Conservation (phyloP, 2,329 filamentous ascomycete genomes). For the Cladobotryum mycophilum region DNA sequence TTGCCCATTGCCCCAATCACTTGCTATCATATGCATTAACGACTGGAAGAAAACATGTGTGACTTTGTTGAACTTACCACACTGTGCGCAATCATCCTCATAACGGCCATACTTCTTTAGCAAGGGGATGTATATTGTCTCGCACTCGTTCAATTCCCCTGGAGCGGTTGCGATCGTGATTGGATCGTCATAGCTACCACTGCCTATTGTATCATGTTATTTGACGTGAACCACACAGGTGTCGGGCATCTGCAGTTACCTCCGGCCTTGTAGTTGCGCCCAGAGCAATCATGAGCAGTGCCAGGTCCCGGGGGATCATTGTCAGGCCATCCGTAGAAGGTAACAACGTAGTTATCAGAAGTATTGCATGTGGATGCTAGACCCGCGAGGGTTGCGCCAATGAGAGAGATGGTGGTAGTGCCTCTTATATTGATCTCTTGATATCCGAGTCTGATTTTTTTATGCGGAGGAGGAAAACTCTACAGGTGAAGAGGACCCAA, state of each 20-base stretch:
- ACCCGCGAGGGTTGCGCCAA: conserved; percentile 7
- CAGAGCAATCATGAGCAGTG: conserved; percentile 12
- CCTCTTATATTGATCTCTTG: conserved; percentile 10
- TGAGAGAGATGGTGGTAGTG: conserved; percentile 5
- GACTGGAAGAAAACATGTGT: neutral
- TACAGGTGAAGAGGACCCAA: too few species aligned
- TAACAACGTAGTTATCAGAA: conserved; percentile 11
- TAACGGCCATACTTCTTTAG: conserved; percentile 15
- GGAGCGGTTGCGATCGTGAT: conserved; percentile 14
- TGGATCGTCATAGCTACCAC: conserved; percentile 13
- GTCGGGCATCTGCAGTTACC: neutral
- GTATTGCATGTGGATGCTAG: conserved; percentile 11
- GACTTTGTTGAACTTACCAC: conserved; percentile 4
- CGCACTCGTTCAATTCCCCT: conserved; percentile 12
- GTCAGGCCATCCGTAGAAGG: conserved; percentile 16
- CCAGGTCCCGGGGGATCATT: conserved; percentile 14
- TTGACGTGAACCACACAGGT: neutral
- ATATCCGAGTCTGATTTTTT: too few species aligned
- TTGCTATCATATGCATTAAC: neutral
- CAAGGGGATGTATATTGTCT: conserved; percentile 13
- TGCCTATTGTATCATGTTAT: neutral
- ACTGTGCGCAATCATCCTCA: conserved; percentile 13
- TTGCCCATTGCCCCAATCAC: conserved; percentile 11
- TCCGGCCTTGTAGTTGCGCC: conserved; percentile 11
- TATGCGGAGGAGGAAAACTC: too few species aligned